Base-by-base conservation (phyloP, 805 yeast genomes). In the Maudiozyma bulderi region DNA sequence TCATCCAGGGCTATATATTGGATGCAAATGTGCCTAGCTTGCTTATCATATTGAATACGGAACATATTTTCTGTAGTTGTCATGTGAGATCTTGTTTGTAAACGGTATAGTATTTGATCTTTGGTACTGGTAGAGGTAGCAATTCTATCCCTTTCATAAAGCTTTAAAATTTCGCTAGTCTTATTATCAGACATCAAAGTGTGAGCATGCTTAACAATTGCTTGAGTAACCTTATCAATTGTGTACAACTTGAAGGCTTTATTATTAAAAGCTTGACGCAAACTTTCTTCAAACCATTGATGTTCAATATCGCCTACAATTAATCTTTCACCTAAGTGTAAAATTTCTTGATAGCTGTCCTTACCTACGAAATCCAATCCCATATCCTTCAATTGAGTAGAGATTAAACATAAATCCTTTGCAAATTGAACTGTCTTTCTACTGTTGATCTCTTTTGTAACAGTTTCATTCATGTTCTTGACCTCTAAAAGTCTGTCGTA, bases 191-290 rank as follows among this genome's bases (percentile, higher is more conserved):
- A 76, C 38, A 91, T 76, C 54, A 91, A 78, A 3, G 86, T 72
- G 59, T 93, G 97, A 66, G 89, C 80, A 65, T 93, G 96, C 66
- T 93, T 93, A 10, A 82, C 81, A 37, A 85, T 64, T 9, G 86
- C 78, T 60, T 88, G 95, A 20, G 89, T 78, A 29, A 90, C 95
- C 69, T 90, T 93, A 65, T 93, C 97, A 52, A 93, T 77, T 1
- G 98, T 91, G 70, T 89, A 91, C 49, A 93, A 69, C 65, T 88
- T 88, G 72, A 86, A 93, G 0, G 98, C 99, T 53, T 82, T 84
- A 69, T 91, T 93, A 60, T 93, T 79, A 71, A 86, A 93, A 0
- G 95, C 96, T 72, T 91, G 97, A 54, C 99, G 86, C 51, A 93
- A 69, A 14, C 95, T 78, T 67, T 93, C 99, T 70, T 93, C 99